Evolutionary conservation across 2,329 filamentous ascomycete genomes (phyloP).

Genomic region (Colletotrichum sidae): DNA sequence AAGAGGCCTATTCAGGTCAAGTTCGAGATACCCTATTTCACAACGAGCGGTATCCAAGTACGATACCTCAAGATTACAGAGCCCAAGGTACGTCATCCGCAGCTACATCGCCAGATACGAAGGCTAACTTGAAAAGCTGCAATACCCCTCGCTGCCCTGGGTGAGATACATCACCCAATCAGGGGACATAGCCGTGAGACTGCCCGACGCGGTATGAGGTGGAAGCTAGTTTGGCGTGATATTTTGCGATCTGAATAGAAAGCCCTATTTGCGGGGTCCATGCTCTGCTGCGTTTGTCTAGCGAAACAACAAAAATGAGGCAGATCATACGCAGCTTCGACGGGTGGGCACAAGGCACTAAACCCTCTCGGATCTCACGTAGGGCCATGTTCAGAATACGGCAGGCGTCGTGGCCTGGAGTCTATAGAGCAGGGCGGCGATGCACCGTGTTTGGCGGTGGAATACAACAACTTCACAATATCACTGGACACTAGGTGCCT

Average conservation of each 20-base stretch:
- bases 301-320: no score
- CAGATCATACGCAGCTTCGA: no score
- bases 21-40: slow-evolving; percentile 99
- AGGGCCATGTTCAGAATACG: no score
- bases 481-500: no score
- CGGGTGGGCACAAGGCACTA: no score
- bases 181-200: slow-evolving; percentile 92
- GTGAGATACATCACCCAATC: slow-evolving; percentile 99
- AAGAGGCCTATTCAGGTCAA: slow-evolving; percentile 99
- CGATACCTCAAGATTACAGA: slow-evolving; percentile 99
- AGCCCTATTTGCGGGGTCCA: not conserved
- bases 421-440: no score
- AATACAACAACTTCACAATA: no score
- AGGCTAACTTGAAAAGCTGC: slow-evolving; percentile 69
- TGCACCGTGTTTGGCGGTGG: no score
- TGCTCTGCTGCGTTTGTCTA: not conserved
- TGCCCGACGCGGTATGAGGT: slow-evolving; percentile 85
- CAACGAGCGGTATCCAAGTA: slow-evolving; percentile 98
- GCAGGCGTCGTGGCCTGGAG: no score
- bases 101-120: not conserved
- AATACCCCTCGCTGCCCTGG: slow-evolving; percentile 98
- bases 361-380: no score
- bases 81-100: slow-evolving; percentile 78
- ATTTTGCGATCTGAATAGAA: slow-evolving; percentile 5
- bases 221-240: not conserved